Evolutionary conservation across 768 basidiomycete species (phyloP).

Genomic region (Lyophyllum semitale): DNA sequence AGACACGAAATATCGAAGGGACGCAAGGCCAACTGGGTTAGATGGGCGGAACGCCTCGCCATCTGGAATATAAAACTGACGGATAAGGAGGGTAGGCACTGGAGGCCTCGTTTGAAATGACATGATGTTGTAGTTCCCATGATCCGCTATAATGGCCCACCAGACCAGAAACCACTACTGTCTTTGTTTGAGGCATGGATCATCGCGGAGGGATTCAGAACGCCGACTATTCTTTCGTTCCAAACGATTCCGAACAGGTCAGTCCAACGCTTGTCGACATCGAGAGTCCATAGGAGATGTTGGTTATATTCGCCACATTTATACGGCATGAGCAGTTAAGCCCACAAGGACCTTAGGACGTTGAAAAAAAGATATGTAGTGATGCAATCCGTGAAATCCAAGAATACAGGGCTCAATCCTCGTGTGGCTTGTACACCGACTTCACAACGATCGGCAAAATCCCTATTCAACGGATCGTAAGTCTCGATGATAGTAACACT

Average conservation of each 20-base stretch:
- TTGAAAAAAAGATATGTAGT: too few relatives aligned
- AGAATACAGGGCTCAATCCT: too few relatives aligned
- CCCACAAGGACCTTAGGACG: neutral
- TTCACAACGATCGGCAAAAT: neutral
- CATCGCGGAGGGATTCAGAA: too few relatives aligned
- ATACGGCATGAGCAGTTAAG: too few relatives aligned
- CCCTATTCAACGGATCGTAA: neutral
- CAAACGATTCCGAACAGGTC: too few relatives aligned
- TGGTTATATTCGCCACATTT: too few relatives aligned
- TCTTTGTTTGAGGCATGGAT: neutral
- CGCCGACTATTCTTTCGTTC: too few relatives aligned
- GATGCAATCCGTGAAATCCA: too few relatives aligned
- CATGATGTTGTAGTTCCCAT: neutral
- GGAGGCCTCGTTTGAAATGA: neutral
- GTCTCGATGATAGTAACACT: neutral
- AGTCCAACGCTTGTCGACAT: too few relatives aligned
- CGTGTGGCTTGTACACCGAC: neutral
- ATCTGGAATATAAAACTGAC: neutral
- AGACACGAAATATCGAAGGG: neutral
- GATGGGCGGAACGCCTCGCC: neutral
- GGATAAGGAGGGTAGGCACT: neutral
- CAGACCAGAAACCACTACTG: too few relatives aligned
- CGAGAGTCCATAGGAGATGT: too few relatives aligned
- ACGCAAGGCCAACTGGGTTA: neutral
- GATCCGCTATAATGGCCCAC: neutral